phyloP scores from a whole-genome alignment of 2,329 filamentous ascomycete genomes.

The Trichoderma sp. region DNA sequence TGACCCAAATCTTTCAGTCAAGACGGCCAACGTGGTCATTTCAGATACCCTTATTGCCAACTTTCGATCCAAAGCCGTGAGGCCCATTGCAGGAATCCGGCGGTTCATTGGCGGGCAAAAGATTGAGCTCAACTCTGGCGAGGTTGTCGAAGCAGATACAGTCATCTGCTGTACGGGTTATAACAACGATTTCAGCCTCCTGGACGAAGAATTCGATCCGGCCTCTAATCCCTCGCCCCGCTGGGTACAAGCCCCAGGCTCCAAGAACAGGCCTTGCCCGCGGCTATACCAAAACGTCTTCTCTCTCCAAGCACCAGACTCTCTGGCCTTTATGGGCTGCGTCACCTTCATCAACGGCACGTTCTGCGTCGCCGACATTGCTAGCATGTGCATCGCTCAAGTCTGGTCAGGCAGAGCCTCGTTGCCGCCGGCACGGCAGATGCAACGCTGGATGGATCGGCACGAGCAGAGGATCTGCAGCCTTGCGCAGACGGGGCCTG shows the following conservation, averaged over 20 bases:
- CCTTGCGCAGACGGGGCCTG: conserved; percentile 33
- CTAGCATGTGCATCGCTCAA: conserved; percentile 42
- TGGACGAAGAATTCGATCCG: conserved; percentile 30
- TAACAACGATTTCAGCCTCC: conserved; percentile 38
- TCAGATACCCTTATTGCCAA: conserved; percentile 40
- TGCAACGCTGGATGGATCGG: conserved; percentile 38
- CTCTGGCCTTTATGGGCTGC: conserved; percentile 44
- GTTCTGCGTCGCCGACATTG: conserved; percentile 35
- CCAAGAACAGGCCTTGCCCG: conserved; percentile 38
- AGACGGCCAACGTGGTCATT: conserved; percentile 36
- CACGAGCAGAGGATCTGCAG: conserved; percentile 32
- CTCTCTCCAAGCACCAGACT: conserved; percentile 46
- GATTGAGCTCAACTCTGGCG: conserved; percentile 41
- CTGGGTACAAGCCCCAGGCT: conserved; percentile 33
- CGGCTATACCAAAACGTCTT: conserved; percentile 51
- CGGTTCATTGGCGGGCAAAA: conserved; percentile 34
- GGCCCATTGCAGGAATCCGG: conserved; percentile 39
- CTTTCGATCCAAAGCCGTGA: conserved; percentile 44
- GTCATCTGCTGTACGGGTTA: conserved; percentile 47
- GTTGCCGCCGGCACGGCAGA: conserved; percentile 42
- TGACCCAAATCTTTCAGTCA: conserved; percentile 36
- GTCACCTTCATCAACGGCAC: conserved; percentile 36
- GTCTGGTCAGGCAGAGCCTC: conserved; percentile 34
- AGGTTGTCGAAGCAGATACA: conserved; percentile 39
- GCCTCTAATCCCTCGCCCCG: conserved; percentile 27